Evolutionary conservation across 2,329 filamentous ascomycete genomes (phyloP), one percentile per base, ranked within the genome.

Genomic region (Curvularia eragrostidis): DNA sequence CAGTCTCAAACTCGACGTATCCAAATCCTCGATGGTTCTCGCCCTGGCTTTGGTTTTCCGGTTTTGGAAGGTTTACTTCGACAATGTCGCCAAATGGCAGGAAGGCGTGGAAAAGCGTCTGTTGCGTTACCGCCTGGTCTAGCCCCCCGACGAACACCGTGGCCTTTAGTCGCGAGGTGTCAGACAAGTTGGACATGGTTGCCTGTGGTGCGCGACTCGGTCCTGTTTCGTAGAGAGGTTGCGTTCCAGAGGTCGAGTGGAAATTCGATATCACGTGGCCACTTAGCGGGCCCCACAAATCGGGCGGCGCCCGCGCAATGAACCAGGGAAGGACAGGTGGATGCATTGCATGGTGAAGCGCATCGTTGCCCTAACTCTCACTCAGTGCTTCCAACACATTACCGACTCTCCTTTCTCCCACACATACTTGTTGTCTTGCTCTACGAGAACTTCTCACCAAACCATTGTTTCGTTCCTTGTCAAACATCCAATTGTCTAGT

Each of bases 11-110:
- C 74, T 99, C 95, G 49, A 99, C 91, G 75, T 99, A 98, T 57
- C 93, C 95, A 77, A 98, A 99, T 0, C 96, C 95, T 51, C 93
- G 85, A 76, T 99, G 95, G 28, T 87, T 81, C 39, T 96, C 91
- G 47, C 85, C 87, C 6, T 90, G 87, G 62, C 91, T 93, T 64
- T 90, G 89, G 61, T 88, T 83, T 73, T 97, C 93, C 56, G 92
- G 90, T 77, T 95, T 96, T 19, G 95, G 95, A 15, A 99, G 81
- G 48, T 91, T 90, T 65, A 99, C 89, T 74, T 97, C 93, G 65
- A 91, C 88, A 61, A 99, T 94, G 76, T 97, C 94, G 72, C 96
- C 95, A 77, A 99, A 99, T 0, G 96, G 95, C 56, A 99, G 86
- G 80, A 99, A 99, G 54, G 93, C 93, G 71, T 96, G 91, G 69